Percentiles rank a stretch among this genome's conserved stretches.
Conservation (phyloP, 768 basidiomycete genomes). For the Termitomyces sp. region DNA sequence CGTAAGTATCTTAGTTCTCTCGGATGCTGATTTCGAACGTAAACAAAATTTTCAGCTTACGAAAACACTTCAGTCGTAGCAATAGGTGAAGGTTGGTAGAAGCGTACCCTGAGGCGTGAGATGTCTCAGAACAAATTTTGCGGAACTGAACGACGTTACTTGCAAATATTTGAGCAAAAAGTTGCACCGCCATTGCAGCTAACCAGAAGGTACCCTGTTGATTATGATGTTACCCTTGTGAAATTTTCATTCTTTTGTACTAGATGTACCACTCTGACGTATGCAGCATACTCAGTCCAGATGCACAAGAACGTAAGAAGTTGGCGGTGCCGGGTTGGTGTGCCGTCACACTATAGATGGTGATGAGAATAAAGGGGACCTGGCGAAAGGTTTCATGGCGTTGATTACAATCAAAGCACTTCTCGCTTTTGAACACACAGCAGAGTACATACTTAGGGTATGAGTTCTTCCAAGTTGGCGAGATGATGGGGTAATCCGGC, state of each 20-base stretch:
- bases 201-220: neutral
- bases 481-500: too few species aligned
- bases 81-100: neutral
- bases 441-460: too few species aligned
- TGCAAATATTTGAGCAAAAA: neutral
- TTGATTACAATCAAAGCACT: too few species aligned
- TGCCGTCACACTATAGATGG: neutral
- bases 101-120: neutral
- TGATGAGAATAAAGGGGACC: neutral
- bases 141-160: neutral
- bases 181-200: neutral
- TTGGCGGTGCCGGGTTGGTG: neutral
- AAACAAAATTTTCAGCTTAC: conserved; percentile 31
- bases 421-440: too few species aligned
- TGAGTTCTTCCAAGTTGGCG: too few species aligned
- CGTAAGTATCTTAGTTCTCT: too few species aligned
- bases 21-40: conserved; percentile 35
- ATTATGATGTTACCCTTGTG: neutral
- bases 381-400: neutral
- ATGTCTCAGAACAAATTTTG: neutral
- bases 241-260: neutral
- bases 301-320: neutral
- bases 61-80: conserved; percentile 30
- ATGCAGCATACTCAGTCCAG: neutral
- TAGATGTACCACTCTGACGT: neutral